Percentiles rank a stretch among this genome's conserved stretches.
Conservation (phyloP, 1,139 yeast species). For the Suhomyces taliae region DNA sequence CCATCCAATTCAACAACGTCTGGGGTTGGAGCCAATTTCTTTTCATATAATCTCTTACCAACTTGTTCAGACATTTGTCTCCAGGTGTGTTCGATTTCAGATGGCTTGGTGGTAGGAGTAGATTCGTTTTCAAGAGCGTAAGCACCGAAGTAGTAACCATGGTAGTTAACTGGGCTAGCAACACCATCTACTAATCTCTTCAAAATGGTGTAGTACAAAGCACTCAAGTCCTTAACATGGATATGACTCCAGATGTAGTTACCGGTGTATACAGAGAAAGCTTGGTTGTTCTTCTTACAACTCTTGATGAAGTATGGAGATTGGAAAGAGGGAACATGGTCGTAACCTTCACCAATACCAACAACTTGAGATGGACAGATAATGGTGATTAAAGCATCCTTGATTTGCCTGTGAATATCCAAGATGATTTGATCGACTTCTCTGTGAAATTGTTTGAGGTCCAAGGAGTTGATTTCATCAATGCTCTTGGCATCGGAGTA, state of each 20-base stretch:
- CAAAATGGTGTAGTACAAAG: slow-evolving; percentile 27
- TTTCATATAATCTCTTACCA: slow-evolving; percentile 18
- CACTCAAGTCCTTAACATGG: slow-evolving; percentile 38
- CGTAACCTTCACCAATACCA: slow-evolving; percentile 34
- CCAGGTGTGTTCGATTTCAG: slow-evolving; percentile 33
- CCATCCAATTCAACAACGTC: slow-evolving; percentile 21
- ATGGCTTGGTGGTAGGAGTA: slow-evolving; percentile 18
- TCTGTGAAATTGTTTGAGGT: slow-evolving; percentile 35
- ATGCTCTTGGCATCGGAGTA: slow-evolving; percentile 33
- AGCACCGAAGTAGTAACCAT: slow-evolving; percentile 42
- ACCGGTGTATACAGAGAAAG: slow-evolving; percentile 33
- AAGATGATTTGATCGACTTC: slow-evolving; percentile 36
- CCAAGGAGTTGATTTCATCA: slow-evolving; percentile 30
- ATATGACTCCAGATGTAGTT: slow-evolving; percentile 38
- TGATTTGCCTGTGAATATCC: slow-evolving; percentile 24
- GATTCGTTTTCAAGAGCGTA: slow-evolving; percentile 17
- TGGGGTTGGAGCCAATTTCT: slow-evolving; percentile 16
- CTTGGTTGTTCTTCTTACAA: slow-evolving; percentile 25
- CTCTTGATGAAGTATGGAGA: slow-evolving; percentile 28
- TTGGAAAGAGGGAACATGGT: slow-evolving; percentile 31
- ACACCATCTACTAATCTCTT: slow-evolving; percentile 21
- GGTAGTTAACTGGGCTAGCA: slow-evolving; percentile 28
- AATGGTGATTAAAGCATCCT: slow-evolving; percentile 21
- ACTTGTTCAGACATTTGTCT: slow-evolving; percentile 27
- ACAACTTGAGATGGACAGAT: slow-evolving; percentile 27